These are phyloP conservation scores for Microascus cirrosus DNA, from an alignment of 2,329 filamentous ascomycete species.

Conservation along the genomic window DNA sequence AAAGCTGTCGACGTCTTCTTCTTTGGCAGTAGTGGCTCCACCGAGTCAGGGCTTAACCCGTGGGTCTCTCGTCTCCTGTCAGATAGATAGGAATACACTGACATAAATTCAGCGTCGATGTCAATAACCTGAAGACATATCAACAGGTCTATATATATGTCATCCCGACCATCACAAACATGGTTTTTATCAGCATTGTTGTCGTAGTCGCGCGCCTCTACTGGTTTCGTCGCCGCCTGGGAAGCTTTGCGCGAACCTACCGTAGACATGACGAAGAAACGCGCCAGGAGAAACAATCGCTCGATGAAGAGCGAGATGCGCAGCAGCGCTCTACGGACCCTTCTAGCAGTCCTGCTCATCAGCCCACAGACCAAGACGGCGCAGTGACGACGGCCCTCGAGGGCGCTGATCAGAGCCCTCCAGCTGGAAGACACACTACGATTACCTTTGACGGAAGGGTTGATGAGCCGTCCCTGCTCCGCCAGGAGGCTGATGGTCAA, in stretches of 20 bases:
- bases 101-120: conserved; percentile 27
- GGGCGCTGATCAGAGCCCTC: not conserved
- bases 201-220: conserved; percentile 90
- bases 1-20: conserved; percentile 81
- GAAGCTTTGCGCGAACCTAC: conserved; percentile 62
- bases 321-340: not conserved
- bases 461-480: not conserved
- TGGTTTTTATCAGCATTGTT: conserved; percentile 71
- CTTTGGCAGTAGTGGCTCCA: conserved; percentile 74
- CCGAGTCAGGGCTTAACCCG: conserved; percentile 89
- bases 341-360: not conserved
- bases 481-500: not conserved
- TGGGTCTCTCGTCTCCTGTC: not conserved
- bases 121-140: conserved; percentile 58
- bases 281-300: conserved; percentile 16
- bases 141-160: conserved; percentile 66
- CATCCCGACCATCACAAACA: conserved; percentile 63
- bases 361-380: not conserved
- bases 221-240: conserved; percentile 96
- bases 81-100: not conserved
- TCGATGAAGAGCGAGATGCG: not conserved
- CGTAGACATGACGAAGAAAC: conserved; percentile 47
- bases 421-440: not conserved
- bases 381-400: not conserved
- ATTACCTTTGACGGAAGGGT: not conserved